Conservation (phyloP, 345 rosid species). For the Isatis tinctoria region DNA sequence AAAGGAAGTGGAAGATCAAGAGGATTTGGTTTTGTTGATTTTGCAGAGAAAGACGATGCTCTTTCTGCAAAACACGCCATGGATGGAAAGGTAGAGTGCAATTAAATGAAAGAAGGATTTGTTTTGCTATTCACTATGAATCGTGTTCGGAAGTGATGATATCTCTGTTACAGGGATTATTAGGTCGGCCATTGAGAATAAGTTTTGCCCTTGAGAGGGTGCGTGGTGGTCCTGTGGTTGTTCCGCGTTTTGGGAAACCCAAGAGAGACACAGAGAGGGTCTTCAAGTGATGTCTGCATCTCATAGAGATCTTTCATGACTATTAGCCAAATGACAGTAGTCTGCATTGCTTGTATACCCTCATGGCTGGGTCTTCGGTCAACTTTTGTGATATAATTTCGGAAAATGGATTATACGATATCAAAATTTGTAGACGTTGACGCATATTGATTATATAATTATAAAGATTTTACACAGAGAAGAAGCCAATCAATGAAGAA, state of each 20-base stretch:
- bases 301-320: background rate
- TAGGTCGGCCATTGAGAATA: constrained; percentile 79
- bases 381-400: background rate
- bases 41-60: constrained; percentile 54
- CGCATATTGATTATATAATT: background rate
- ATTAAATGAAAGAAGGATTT: background rate
- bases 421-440: background rate
- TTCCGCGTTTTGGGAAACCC: constrained; percentile 50
- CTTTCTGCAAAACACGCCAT: constrained; percentile 72
- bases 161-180: constrained; percentile 49
- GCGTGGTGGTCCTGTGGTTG: constrained; percentile 79
- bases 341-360: background rate
- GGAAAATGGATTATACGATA: background rate
- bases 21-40: constrained; percentile 90
- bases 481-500: constrained; percentile 4
- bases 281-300: constrained; percentile 7
- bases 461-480: background rate
- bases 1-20: constrained; percentile 76
- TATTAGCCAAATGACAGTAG: background rate
- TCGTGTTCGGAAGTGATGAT: background rate
- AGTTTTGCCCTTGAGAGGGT: constrained; percentile 68
- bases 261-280: constrained; percentile 6
- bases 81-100: constrained; percentile 75
- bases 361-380: background rate
- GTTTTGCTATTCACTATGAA: background rate